Evolutionary conservation across 257 asterid species (phyloP).

Genomic region (Ballota nigra): DNA sequence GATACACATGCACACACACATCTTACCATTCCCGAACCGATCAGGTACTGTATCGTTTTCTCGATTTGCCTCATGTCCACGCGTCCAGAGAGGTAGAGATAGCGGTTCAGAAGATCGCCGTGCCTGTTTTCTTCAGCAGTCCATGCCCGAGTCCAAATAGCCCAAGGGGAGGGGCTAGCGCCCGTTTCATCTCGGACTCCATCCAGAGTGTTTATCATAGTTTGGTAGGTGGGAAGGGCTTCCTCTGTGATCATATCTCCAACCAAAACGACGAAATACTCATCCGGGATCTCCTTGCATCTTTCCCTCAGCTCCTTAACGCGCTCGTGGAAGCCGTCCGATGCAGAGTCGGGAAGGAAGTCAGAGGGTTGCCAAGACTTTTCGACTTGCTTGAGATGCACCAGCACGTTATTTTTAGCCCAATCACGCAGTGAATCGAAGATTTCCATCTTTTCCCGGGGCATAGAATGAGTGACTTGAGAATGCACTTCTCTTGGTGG

Average conservation of each 20-base stretch:
- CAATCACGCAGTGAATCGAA: constrained; percentile 56
- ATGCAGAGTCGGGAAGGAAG: constrained; percentile 69
- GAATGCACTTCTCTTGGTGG: constrained; percentile 65
- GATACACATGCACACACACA: background rate
- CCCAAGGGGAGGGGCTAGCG: constrained; percentile 75
- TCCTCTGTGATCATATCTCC: constrained; percentile 82
- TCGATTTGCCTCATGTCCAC: constrained; percentile 70
- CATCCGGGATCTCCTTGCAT: constrained; percentile 67
- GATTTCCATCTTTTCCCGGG: constrained; percentile 62
- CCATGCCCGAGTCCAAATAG: constrained; percentile 78
- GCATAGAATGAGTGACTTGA: constrained; percentile 69
- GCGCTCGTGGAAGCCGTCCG: constrained; percentile 73
- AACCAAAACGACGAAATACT: constrained; percentile 61
- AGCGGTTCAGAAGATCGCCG: constrained; percentile 66
- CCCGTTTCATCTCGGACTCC: constrained; percentile 79
- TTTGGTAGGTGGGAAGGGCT: constrained; percentile 83
- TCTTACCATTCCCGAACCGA: constrained; percentile 55
- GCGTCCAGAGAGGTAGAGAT: constrained; percentile 66
- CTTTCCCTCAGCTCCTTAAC: constrained; percentile 72
- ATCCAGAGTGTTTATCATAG: constrained; percentile 75
- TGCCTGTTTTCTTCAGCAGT: constrained; percentile 80
- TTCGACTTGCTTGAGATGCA: constrained; percentile 65
- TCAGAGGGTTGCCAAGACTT: constrained; percentile 73
- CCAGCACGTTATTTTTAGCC: constrained; percentile 59
- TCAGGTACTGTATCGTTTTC: constrained; percentile 56